Conservation (phyloP, 1,284 basidiomycete genomes). For the Naganishia sp. region DNA sequence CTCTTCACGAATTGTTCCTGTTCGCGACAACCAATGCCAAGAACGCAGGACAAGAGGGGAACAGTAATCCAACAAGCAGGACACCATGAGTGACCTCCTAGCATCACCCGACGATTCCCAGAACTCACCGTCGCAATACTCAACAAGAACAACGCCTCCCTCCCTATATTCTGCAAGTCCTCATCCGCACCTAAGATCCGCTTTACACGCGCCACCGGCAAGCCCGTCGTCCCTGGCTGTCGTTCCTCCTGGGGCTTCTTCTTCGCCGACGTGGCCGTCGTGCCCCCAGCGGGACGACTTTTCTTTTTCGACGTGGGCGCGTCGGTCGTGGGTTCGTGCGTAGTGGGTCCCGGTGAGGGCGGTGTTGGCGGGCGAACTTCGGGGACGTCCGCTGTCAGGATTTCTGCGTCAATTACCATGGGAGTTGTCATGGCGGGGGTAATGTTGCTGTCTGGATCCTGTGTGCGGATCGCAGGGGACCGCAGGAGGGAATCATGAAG, state of each 20-base stretch:
- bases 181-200: constrained; percentile 56
- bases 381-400: background rate
- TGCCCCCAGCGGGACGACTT: too few relatives aligned
- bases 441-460: background rate
- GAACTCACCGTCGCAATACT: constrained; percentile 52
- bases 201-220: constrained; percentile 54
- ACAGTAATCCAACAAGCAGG: background rate
- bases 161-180: constrained; percentile 54
- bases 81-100: background rate
- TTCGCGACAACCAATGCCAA: background rate
- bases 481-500: too few relatives aligned
- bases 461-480: too few relatives aligned
- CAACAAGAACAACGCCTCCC: constrained; percentile 55
- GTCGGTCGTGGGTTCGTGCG: background rate
- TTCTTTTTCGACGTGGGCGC: constrained; percentile 16
- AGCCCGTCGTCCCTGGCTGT: constrained; percentile 48
- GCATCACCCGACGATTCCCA: background rate
- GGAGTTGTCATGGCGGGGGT: background rate
- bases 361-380: background rate
- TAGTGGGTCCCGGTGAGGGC: background rate
- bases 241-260: background rate
- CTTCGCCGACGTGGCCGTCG: too few relatives aligned
- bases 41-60: background rate
- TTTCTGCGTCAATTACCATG: constrained; percentile 1
- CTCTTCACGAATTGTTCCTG: constrained; percentile 56